A percentile compares a stretch with the other conserved stretches of the same genome.
These are phyloP conservation scores for Pseudozyma sp. DNA, from an alignment of 1,284 basidiomycete species.

Conservation along the genomic window DNA sequence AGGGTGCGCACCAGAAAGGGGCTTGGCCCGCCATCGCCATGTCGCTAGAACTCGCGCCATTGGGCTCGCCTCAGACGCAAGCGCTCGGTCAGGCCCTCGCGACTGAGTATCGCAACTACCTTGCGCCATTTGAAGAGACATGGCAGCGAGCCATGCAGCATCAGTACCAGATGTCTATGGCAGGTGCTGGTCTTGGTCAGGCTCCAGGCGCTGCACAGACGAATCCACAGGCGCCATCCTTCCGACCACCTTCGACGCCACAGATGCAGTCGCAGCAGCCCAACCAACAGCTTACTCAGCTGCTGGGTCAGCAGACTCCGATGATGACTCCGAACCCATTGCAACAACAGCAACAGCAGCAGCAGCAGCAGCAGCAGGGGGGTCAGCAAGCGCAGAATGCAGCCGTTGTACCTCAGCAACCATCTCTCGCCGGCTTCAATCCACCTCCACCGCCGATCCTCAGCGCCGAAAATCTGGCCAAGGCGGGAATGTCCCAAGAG, in stretches of 20 bases:
- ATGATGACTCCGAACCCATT: conserved; percentile 40
- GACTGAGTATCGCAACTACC: conserved; percentile 55
- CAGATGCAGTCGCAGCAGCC: conserved; percentile 50
- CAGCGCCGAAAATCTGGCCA: conserved; percentile 49
- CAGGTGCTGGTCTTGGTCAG: conserved; percentile 33
- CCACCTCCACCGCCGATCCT: conserved; percentile 49
- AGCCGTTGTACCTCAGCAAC: conserved; percentile 18
- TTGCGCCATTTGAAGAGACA: conserved; percentile 63
- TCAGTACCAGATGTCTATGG: conserved; percentile 60
- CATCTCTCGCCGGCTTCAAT: conserved; percentile 45
- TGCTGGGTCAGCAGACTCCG: conserved; percentile 25
- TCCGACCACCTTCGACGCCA: conserved; percentile 42
- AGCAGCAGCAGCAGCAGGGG: conserved; percentile 27
- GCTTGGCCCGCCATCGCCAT: conserved; percentile 60
- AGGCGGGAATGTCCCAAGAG: conserved; percentile 49
- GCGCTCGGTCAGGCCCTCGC: conserved; percentile 51
- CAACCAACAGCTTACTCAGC: conserved; percentile 28
- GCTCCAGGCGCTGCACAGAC: conserved; percentile 18
- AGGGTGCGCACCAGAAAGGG: conserved; percentile 57
- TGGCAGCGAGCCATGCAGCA: conserved; percentile 65
- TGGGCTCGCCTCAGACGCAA: conserved; percentile 54
- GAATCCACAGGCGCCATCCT: conserved; percentile 22
- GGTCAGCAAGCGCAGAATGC: conserved; percentile 25
- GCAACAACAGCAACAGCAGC: conserved; percentile 28
- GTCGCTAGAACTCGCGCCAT: conserved; percentile 55